phyloP scores from a whole-genome alignment of 2,329 filamentous ascomycete genomes.

The Raffaelea deltoideospora region DNA sequence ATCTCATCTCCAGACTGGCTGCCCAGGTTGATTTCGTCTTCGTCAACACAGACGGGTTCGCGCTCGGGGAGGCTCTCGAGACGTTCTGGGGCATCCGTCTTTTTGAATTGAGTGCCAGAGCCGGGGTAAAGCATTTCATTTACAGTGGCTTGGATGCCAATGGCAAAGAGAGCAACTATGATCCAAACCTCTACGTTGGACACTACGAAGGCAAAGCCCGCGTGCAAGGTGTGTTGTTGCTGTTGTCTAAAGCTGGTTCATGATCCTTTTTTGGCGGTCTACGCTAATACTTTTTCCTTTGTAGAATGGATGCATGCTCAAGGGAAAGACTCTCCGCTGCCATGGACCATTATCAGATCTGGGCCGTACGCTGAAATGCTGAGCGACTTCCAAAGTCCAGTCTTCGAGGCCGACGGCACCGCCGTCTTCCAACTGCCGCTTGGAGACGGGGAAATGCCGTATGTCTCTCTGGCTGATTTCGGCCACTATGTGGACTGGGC shows the following conservation, averaged over 20 bases:
- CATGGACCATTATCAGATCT: slow-evolving; percentile 12
- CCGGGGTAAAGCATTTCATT: slow-evolving; percentile 26
- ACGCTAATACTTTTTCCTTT: not conserved
- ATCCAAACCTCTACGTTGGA: slow-evolving; percentile 26
- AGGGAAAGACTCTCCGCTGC: slow-evolving; percentile 5
- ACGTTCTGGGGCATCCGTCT: slow-evolving; percentile 29
- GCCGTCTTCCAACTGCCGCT: slow-evolving; percentile 9
- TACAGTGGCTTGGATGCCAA: slow-evolving; percentile 34
- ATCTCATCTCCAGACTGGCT: not conserved
- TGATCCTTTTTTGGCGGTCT: not conserved
- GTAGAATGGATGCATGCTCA: slow-evolving; percentile 5
- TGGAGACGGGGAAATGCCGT: slow-evolving; percentile 13
- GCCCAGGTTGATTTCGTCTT: slow-evolving; percentile 20
- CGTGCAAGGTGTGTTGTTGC: slow-evolving; percentile 12
- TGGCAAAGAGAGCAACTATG: slow-evolving; percentile 29
- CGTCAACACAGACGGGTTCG: slow-evolving; percentile 36
- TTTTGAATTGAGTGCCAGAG: slow-evolving; percentile 25
- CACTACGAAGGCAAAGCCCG: slow-evolving; percentile 28
- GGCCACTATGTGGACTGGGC: slow-evolving; percentile 16
- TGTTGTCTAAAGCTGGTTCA: not conserved
- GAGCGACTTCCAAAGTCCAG: slow-evolving; percentile 1
- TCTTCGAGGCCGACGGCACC: slow-evolving; percentile 3
- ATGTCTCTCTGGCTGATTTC: slow-evolving; percentile 15
- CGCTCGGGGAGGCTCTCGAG: slow-evolving; percentile 31
- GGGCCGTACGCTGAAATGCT: slow-evolving; percentile 14